These are phyloP conservation scores for Boletus insuetus DNA, from an alignment of 768 basidiomycete species.

Conservation along the genomic window DNA sequence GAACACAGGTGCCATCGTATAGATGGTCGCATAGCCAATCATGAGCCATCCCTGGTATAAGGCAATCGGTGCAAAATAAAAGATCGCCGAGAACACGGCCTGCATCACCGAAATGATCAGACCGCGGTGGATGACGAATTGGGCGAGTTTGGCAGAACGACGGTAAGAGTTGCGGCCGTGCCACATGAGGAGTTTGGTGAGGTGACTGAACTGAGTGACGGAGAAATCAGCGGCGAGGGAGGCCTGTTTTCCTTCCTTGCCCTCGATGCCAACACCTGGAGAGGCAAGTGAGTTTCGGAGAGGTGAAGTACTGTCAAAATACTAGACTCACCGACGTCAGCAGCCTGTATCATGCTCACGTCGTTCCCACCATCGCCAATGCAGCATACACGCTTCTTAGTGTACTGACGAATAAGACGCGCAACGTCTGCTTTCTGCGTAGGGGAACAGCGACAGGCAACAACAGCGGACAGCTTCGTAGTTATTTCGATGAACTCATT, in stretches of 20 bases:
- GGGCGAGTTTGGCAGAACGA: constrained; percentile 94
- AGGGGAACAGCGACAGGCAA: constrained; percentile 96
- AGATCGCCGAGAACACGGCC: constrained; percentile 91
- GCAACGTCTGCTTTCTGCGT: constrained; percentile 99
- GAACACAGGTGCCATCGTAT: constrained; percentile 99
- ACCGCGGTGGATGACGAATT: constrained; percentile 97
- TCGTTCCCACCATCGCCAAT: constrained; percentile 99
- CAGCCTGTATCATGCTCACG: constrained; percentile 99
- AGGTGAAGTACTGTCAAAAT: background rate
- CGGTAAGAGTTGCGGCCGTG: constrained; percentile 99
- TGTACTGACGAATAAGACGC: constrained; percentile 82
- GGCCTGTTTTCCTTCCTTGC: constrained; percentile 98
- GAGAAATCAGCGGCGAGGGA: constrained; percentile 99
- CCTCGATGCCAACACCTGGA: constrained; percentile 92
- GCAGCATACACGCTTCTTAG: constrained; percentile 95
- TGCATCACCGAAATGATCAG: constrained; percentile 98
- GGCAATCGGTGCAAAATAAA: constrained; percentile 94
- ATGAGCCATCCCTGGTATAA: constrained; percentile 98
- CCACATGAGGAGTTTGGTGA: constrained; percentile 97
- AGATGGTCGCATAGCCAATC: constrained; percentile 93
- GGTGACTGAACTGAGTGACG: constrained; percentile 92
- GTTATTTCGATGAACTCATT: constrained; percentile 95
- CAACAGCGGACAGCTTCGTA: constrained; percentile 93
- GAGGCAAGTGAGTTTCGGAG: background rate
- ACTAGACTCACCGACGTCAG: constrained; percentile 82